phyloP scores from a whole-genome alignment of 495 filamentous ascomycete genomes.

The Lophiostoma macrostomum region DNA sequence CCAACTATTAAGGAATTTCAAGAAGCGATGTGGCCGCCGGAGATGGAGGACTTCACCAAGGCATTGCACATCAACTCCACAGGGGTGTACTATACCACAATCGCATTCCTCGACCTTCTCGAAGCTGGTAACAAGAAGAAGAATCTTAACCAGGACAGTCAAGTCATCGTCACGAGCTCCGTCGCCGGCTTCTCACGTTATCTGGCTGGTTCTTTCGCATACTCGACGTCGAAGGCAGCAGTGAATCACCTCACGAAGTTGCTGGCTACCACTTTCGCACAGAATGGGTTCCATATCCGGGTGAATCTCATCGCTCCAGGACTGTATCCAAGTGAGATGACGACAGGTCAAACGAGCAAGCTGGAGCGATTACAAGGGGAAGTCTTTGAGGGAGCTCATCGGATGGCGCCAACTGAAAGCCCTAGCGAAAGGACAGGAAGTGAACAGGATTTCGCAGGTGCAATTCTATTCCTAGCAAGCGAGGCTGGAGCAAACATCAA shows the following conservation, averaged over 20 bases:
- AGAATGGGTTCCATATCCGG: slow-evolving; percentile 59
- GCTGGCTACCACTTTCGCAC: slow-evolving; percentile 49
- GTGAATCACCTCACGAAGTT: slow-evolving; percentile 62
- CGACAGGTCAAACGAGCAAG: not conserved
- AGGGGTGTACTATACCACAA: slow-evolving; percentile 58
- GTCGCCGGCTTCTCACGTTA: slow-evolving; percentile 57
- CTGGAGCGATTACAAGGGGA: not conserved
- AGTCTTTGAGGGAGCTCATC: not conserved
- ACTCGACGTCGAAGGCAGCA: slow-evolving; percentile 61
- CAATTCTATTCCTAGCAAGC: too few relatives aligned
- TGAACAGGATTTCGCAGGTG: too few relatives aligned
- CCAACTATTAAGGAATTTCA: slow-evolving; percentile 48
- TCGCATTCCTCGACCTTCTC: slow-evolving; percentile 49
- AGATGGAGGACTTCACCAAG: slow-evolving; percentile 54
- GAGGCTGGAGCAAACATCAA: too few relatives aligned
- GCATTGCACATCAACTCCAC: slow-evolving; percentile 60
- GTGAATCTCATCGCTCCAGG: slow-evolving; percentile 66
- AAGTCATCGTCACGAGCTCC: slow-evolving; percentile 60
- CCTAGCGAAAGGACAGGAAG: too few relatives aligned
- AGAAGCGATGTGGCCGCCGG: slow-evolving; percentile 29
- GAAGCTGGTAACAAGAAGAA: slow-evolving; percentile 58
- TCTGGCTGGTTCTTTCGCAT: slow-evolving; percentile 56
- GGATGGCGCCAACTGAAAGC: not conserved
- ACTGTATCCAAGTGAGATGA: not conserved
- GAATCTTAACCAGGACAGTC: slow-evolving; percentile 46